Evolutionary conservation across 2,329 filamentous ascomycete species (phyloP).

Genomic region (Colletotrichum sp.): DNA sequence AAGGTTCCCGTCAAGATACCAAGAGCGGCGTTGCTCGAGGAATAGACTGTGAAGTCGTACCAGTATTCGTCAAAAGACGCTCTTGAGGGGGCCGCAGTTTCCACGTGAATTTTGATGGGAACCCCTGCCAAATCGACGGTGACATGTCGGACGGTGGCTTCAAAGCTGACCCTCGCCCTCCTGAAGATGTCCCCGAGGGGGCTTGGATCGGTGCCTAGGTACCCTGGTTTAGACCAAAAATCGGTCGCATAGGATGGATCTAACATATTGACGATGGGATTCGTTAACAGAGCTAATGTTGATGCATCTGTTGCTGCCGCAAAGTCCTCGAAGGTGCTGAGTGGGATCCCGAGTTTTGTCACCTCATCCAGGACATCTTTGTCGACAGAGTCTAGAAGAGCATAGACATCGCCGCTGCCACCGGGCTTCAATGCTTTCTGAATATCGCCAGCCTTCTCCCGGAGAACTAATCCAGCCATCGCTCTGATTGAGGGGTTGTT

Average conservation of each 20-base stretch:
- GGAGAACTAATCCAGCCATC: conserved; percentile 7
- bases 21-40: background rate
- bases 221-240: conserved; percentile 23
- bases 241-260: conserved; percentile 22
- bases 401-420: conserved; percentile 4
- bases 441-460: background rate
- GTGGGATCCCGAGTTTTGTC: conserved; percentile 2
- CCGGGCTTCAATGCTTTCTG: conserved; percentile 10
- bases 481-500: conserved; percentile 20
- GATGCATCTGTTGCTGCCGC: background rate
- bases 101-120: background rate
- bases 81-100: background rate
- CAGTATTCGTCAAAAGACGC: background rate
- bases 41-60: background rate
- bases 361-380: background rate
- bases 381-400: background rate
- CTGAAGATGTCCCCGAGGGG: conserved; percentile 15
- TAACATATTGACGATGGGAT: background rate
- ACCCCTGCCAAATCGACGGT: background rate
- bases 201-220: conserved; percentile 19
- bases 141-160: background rate
- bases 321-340: conserved; percentile 18
- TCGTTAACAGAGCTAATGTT: background rate
- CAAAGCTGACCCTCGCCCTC: background rate
- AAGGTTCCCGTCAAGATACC: background rate